Evolutionary conservation across 768 basidiomycete species (phyloP).

Genomic region (Glaciozyma martinii): DNA sequence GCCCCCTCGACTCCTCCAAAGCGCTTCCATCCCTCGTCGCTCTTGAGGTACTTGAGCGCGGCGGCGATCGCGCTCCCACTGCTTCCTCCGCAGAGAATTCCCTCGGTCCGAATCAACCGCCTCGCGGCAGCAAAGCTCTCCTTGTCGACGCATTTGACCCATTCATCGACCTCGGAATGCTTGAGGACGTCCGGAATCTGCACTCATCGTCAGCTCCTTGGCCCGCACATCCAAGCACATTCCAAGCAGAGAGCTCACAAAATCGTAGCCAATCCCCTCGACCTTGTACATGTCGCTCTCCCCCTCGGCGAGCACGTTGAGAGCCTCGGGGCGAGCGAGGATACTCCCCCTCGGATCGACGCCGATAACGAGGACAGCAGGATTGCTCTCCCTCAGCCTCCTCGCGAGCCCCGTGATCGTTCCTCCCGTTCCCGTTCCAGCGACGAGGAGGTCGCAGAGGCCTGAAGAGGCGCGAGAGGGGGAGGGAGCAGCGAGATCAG

Average conservation of each 20-base stretch:
- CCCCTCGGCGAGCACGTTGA: constrained; percentile 49
- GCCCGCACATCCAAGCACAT: not conserved
- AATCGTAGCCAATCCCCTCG: constrained; percentile 76
- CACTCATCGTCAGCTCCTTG: not conserved
- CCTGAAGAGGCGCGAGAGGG: constrained; percentile 47
- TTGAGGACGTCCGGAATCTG: constrained; percentile 69
- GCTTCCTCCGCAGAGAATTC: constrained; percentile 85
- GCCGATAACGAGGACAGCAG: constrained; percentile 64
- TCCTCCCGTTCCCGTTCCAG: constrained; percentile 88
- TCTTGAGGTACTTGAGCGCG: constrained; percentile 64
- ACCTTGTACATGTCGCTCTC: constrained; percentile 58
- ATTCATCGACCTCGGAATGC: constrained; percentile 55
- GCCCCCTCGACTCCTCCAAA: constrained; percentile 59
- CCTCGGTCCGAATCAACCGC: constrained; percentile 70
- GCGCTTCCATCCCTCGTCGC: constrained; percentile 51
- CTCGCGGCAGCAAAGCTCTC: constrained; percentile 70
- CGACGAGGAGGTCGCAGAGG: constrained; percentile 72
- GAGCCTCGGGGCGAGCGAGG: constrained; percentile 59
- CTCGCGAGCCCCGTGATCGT: constrained; percentile 81
- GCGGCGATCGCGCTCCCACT: constrained; percentile 78
- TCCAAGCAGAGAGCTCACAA: constrained; percentile 22
- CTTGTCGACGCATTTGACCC: constrained; percentile 74
- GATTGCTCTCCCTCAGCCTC: constrained; percentile 73
- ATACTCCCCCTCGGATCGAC: constrained; percentile 93
- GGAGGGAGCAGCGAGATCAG: constrained; percentile 67